Base-by-base conservation (phyloP, 1,284 basidiomycete genomes). In the Leccinum pseudoinsigne region DNA sequence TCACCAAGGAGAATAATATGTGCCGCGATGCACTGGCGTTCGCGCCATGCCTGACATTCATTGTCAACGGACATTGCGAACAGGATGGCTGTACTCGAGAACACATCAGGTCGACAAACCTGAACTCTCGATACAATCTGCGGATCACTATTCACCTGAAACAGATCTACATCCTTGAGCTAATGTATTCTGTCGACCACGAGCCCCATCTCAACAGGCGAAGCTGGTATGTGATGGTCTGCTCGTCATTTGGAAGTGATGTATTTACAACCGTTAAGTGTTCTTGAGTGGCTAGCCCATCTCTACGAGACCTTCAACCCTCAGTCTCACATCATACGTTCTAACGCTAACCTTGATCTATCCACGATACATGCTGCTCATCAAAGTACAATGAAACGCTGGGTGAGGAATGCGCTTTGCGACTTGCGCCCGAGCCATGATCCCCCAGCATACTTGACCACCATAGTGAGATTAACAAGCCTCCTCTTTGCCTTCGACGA, bases 161-260 rank as follows among this genome's bases (percentile, higher is more conserved):
- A 55, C 84, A 86, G 62, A 79, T 86, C 3, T 61, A 76, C 34
- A 80, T 86, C 9, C 74, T 81, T 57, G 78, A 82, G 40, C 63
- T 57, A 6, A 71, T 54, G 64, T 75, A 65, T 56, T 67, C 68
- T 5, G 59, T 55, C 2, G 53, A 67, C 57, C 71, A 45, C 72
- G 18, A 21, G 57, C 4, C 51, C 60, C 6, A 45, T 0, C 42
- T 18, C 42, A n/a, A 4, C 6, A 62, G 26, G 51, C 64, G 64
- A 9, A 60, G 66, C 3, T 57, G 64, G 77, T 78, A 64, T 2
- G 72, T 62, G 26, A 45, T 45, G 42, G 31, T 12, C 8, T 45
- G 5, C n/a, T 45, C 10, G 42, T 11, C 2, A 5, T 12, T 12
- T 0, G 23, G 16, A 16, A 47, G 7, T 16, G 2, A 53, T 50